Evolutionary conservation across 768 basidiomycete species (phyloP).

Genomic region (Collybia nuda): DNA sequence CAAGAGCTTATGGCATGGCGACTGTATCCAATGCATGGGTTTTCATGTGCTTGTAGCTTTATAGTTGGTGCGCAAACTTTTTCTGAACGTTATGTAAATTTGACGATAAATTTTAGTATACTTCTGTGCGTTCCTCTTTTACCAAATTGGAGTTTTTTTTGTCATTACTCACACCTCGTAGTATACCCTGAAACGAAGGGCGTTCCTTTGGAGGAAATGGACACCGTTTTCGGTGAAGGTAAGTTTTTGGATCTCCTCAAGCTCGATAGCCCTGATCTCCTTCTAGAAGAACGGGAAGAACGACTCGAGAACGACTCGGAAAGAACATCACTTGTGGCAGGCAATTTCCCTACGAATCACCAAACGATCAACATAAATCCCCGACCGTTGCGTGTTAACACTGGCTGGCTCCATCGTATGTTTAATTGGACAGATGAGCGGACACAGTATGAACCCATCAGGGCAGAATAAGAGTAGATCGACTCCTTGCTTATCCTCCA

Average conservation of each 20-base stretch:
- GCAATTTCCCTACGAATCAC: constrained; percentile 33
- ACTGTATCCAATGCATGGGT: constrained; percentile 94
- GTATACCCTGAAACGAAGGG: constrained; percentile 89
- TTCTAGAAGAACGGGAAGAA: constrained; percentile 49
- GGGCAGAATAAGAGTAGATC: constrained; percentile 13
- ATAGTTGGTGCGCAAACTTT: constrained; percentile 55
- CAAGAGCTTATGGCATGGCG: constrained; percentile 90
- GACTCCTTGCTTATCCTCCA: background rate
- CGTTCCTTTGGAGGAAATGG: constrained; percentile 89
- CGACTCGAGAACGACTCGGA: constrained; percentile 64
- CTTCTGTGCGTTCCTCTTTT: constrained; percentile 53
- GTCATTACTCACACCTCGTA: constrained; percentile 23
- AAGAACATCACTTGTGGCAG: constrained; percentile 53
- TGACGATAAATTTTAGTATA: constrained; percentile 47
- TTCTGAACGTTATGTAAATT: background rate
- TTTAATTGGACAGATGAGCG: constrained; percentile 34
- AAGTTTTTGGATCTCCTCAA: constrained; percentile 1
- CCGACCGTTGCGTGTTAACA: constrained; percentile 16
- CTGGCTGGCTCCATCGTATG: constrained; percentile 52
- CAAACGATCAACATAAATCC: constrained; percentile 28
- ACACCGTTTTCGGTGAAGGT: constrained; percentile 89
- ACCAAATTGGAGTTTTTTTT: background rate
- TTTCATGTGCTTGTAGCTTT: constrained; percentile 87
- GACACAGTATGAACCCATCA: constrained; percentile 27
- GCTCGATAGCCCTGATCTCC: background rate